A percentile compares a stretch with the other conserved stretches of the same genome.
phyloP scores from a whole-genome alignment of 2,329 filamentous ascomycete species.

The Cytospora mali region DNA sequence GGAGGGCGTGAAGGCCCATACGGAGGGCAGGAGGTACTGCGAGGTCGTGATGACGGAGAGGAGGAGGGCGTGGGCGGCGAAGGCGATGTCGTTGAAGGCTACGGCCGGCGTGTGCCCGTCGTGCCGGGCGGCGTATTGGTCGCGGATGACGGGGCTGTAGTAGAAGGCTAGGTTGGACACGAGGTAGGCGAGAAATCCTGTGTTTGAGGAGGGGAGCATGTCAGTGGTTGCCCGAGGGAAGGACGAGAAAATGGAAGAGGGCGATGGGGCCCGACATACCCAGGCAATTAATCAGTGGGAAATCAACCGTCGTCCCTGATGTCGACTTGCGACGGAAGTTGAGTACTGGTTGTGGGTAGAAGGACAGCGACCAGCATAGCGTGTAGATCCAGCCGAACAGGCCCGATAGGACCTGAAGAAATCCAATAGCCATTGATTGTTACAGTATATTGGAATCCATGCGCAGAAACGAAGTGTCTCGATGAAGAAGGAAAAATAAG shows the following conservation, averaged over 20 bases:
- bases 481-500: background rate
- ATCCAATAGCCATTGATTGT: slow-evolving; percentile 32
- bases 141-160: slow-evolving; percentile 74
- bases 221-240: slow-evolving; percentile 14
- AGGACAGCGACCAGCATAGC: slow-evolving; percentile 80
- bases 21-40: slow-evolving; percentile 69
- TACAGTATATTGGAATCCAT: slow-evolving; percentile 11
- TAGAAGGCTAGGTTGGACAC: slow-evolving; percentile 75
- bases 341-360: slow-evolving; percentile 86
- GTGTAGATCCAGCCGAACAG: slow-evolving; percentile 77
- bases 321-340: slow-evolving; percentile 80
- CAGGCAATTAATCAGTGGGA: slow-evolving; percentile 72
- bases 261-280: slow-evolving; percentile 41
- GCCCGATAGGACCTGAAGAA: slow-evolving; percentile 55
- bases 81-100: slow-evolving; percentile 85
- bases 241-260: background rate
- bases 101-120: slow-evolving; percentile 78
- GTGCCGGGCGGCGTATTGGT: slow-evolving; percentile 83
- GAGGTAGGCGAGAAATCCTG: slow-evolving; percentile 75
- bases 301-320: slow-evolving; percentile 83
- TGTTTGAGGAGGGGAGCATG: background rate
- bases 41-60: slow-evolving; percentile 73
- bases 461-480: background rate
- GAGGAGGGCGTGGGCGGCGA: slow-evolving; percentile 78
- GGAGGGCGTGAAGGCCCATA: slow-evolving; percentile 74